Evolutionary conservation across 139 green algal genomes (phyloP).

Genomic region (Zygnema circumcarinatum): DNA sequence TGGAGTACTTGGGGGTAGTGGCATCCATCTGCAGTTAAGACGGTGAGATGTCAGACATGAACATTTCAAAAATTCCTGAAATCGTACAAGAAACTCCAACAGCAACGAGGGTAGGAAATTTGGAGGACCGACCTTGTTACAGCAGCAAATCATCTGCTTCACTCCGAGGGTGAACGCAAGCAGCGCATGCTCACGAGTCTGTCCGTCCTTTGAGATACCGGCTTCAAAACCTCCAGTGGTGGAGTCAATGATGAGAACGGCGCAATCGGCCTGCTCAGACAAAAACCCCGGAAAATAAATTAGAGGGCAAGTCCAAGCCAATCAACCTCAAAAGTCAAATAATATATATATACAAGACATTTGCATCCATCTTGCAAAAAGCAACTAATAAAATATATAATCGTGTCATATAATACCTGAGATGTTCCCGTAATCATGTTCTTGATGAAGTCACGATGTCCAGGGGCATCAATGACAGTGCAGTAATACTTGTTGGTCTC

Average conservation of each 20-base stretch:
- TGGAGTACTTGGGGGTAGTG: constrained; percentile 88
- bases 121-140: constrained; percentile 71
- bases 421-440: constrained; percentile 98
- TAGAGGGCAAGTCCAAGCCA: background rate
- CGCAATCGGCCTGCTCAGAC: constrained; percentile 63
- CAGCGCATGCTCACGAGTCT: constrained; percentile 98
- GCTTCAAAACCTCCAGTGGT: constrained; percentile 70
- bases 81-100: constrained; percentile 94
- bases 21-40: constrained; percentile 68
- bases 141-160: constrained; percentile 94
- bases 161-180: constrained; percentile 97
- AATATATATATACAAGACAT: background rate
- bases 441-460: constrained; percentile 99
- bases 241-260: constrained; percentile 90
- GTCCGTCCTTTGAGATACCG: constrained; percentile 79
- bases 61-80: constrained; percentile 66
- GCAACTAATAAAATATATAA: too few species aligned
- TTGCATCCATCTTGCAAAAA: too few species aligned
- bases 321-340: background rate
- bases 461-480: constrained; percentile 82
- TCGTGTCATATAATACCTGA: constrained; percentile 49
- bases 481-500: constrained; percentile 98
- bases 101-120: constrained; percentile 91
- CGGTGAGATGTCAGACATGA: too few species aligned
- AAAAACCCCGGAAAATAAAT: background rate